Evolutionary conservation across 2,329 filamentous ascomycete genomes (phyloP).

Genomic region (Colletotrichum scovillei): DNA sequence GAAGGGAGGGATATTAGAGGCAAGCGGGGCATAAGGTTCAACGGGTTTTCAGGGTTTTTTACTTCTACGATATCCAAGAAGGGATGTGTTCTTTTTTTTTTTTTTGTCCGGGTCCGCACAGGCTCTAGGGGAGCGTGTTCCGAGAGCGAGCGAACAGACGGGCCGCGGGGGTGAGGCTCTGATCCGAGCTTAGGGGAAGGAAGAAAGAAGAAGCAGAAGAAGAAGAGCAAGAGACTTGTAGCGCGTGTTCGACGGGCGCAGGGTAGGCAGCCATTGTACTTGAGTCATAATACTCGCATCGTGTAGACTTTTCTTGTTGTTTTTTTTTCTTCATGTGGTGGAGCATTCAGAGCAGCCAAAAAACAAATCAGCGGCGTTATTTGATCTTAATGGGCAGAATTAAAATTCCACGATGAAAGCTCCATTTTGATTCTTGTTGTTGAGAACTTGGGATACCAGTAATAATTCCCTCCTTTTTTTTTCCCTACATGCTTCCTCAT

Average conservation of each 20-base stretch:
- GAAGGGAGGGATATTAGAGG: not conserved
- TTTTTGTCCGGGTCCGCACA: not conserved
- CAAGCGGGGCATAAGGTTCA: slow-evolving; percentile 6
- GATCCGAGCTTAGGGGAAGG: not conserved
- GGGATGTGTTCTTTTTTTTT: slow-evolving; percentile 5
- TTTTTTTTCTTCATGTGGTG: not conserved
- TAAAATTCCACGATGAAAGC: not conserved
- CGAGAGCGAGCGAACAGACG: not conserved
- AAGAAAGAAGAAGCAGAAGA: not conserved
- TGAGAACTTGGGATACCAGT: not conserved
- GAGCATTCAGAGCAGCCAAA: slow-evolving; percentile 2
- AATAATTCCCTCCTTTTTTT: not conserved
- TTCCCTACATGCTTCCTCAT: not conserved
- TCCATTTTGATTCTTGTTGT: not conserved
- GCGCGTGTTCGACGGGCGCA: not conserved
- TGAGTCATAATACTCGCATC: slow-evolving; percentile 35
- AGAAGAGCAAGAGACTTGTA: slow-evolving; percentile 6
- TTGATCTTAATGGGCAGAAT: not conserved
- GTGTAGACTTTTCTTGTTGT: not conserved
- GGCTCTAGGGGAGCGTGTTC: not conserved
- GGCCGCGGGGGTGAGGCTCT: not conserved
- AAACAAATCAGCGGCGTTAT: not conserved
- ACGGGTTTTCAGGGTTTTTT: not conserved
- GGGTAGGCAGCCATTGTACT: slow-evolving; percentile 26
- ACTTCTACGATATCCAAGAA: slow-evolving; percentile 9